Base-by-base conservation (phyloP, 208 protist species). In the Endotrypanum monterogeii region DNA sequence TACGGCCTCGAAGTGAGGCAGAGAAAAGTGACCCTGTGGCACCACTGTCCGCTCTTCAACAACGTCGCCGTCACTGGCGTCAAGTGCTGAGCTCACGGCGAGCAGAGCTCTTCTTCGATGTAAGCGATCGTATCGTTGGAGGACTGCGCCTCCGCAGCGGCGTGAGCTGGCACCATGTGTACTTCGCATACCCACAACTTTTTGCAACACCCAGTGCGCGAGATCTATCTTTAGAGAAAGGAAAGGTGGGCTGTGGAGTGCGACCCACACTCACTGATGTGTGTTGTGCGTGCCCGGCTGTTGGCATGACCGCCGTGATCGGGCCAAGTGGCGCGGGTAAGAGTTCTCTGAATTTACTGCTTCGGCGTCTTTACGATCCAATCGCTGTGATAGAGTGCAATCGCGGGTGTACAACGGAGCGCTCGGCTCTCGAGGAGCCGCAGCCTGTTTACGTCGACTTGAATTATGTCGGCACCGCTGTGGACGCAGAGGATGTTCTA, bases 241-340 rank as follows among this genome's bases (percentile, higher is more conserved):
- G 20, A 65, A 41, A 18, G 3, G 28, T 28, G 37, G 44, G 16
- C 50, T 35, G 41, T n/a, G 32, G 56, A 23, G 57, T 72, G 50
- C 72, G 65, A 16, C 67, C 72, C 1, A 79, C 76, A 0, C 68
- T 87, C 58, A 23, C 55, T 2, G 73, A 85, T 52, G 62, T 71
- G n/a, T 71, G 35, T 37, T 74, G 81, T 25, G 7, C 11, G 8
- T 92, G 78, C 67, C 86, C 83, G 1, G 77, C 80, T 0, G 56
- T 25, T 14, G 76, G 79, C 50, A 90, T 87, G 73, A 89, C 85
- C 25, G 91, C 82, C 11, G 62, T 98, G 1, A 80, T 96, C 16
- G 95, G 95, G 9, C 83, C 51, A 32, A 90, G 83, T 32, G 95
- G 95, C 18, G 87, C 84, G 32, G 94, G 94, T 32, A 98, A 98